Base-by-base conservation (phyloP, 2,329 filamentous ascomycete genomes). In the Colletotrichum gloeosporioides region DNA sequence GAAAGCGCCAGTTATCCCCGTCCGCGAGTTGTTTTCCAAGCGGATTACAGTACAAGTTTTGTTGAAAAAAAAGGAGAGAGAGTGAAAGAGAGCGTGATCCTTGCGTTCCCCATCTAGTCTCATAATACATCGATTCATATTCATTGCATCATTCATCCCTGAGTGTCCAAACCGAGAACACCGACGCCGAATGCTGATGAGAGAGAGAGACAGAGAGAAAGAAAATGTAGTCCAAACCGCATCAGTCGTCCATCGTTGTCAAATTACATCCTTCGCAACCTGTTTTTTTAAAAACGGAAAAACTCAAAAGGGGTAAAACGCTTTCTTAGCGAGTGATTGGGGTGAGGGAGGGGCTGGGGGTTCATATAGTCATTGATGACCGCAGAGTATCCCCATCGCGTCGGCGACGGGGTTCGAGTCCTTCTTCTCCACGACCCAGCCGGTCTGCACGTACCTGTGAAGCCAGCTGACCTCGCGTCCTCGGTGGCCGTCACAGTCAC, bases 401-500 rank as follows among this genome's bases (percentile, higher is more conserved):
- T 77, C 74, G 39, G 73, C 66, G 55, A 77, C 55, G 6, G 39
- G 39, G n/a, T 65, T 65, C n/a, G 76, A 61, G 5, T 73, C 63
- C 13, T 64, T 27, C 59, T 66, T 77, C 12, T 73, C 73, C 32
- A 77, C 74, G 61, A 69, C 55, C 75, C 75, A 70, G 49, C 76
- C 73, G 57, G 39, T 77, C n/a, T 77, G 77, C 22, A 78, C 76
- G 44, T 78, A 73, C n/a, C 71, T 77, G 27, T 67, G 78, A 49
- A 86, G 77, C 77, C 82, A 81, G 49, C 82, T 84, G 57, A 85
- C 81, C 55, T 85, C 83, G 4, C 81, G 78, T 4, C 82, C 84
- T 5, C 76, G 81, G 32, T 81, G 83, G 8, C 84, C 84, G 32
- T 82, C 81, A 71, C 80, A 83, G 18, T 81, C 80, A 34, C 80